Percentiles rank a stretch among this genome's conserved stretches.
These are phyloP conservation scores for Gloeopeniophorella convolvens DNA, from an alignment of 768 basidiomycete species.

Conservation along the genomic window DNA sequence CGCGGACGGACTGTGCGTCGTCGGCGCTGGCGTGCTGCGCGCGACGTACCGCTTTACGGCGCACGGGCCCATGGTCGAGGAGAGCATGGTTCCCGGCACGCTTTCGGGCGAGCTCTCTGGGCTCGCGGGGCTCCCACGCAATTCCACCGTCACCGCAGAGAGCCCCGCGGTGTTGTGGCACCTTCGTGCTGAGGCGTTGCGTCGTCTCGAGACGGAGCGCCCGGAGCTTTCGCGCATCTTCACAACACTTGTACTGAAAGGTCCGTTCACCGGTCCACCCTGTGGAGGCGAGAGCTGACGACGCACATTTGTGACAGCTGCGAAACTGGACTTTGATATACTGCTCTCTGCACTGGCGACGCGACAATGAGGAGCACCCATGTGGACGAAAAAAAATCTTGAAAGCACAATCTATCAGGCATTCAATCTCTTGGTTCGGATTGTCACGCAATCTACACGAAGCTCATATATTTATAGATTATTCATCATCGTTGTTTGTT, in stretches of 20 bases:
- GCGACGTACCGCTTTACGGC: slow-evolving; percentile 76
- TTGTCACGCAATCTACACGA: neutral
- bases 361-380: slow-evolving; percentile 23
- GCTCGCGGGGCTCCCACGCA: slow-evolving; percentile 70
- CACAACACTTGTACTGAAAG: slow-evolving; percentile 64
- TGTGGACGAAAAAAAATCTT: neutral
- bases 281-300: neutral
- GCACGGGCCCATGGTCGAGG: slow-evolving; percentile 60
- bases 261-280: slow-evolving; percentile 33
- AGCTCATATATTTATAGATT: slow-evolving; percentile 5
- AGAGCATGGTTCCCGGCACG: slow-evolving; percentile 92
- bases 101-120: slow-evolving; percentile 89
- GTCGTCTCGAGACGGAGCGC: slow-evolving; percentile 57
- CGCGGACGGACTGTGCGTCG: slow-evolving; percentile 81
- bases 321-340: slow-evolving; percentile 59
- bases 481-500: neutral
- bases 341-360: slow-evolving; percentile 51
- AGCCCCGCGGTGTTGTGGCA: slow-evolving; percentile 76
- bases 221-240: slow-evolving; percentile 62
- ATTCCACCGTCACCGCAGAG: slow-evolving; percentile 83
- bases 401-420: too few relatives aligned
- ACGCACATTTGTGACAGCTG: slow-evolving; percentile 34
- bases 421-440: neutral
- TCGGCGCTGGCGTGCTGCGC: slow-evolving; percentile 79
- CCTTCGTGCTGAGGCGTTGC: slow-evolving; percentile 53